Evolutionary conservation across 805 yeast species (phyloP), one percentile per base, ranked within the genome.

Genomic region (Lipomyces japonicus): DNA sequence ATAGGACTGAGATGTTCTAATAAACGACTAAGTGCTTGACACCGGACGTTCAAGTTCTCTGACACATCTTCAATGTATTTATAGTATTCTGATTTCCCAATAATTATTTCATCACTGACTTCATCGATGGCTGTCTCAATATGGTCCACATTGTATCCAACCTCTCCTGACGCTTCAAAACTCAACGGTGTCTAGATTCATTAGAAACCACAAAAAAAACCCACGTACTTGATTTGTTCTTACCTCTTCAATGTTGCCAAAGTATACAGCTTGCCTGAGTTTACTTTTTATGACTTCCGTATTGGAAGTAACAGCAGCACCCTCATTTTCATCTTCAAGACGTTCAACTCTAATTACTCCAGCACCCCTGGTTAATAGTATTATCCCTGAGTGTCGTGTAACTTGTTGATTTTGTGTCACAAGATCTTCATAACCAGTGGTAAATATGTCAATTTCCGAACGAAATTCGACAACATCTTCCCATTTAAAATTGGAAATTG

Each of bases 251-350:
- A 68, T 58, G 7, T 64, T 67, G 1, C 79, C 75, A 55, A 79
- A 85, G 60, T 82, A 84, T 1, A 90, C 78, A 0, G 90, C 95
- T 66, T 90, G 97, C 58, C 84, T 93, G 21, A 91, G 78, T 59
- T 82, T 90, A 0, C 87, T 77, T 62, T 82, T 82, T 30, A 86
- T 71, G 41, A 81, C 73, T 2, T 72, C 57, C 3, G 41, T 32
- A 39, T 31, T 34, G 6, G 62, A 59, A 3, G 25, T 37, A 6
- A 44, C 50, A 28, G 38, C 41, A 7, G 34, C 43, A 6, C 35
- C 45, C 2, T 59, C 57, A 10, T 31, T 28, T 19, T 44, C 51
- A 19, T 55, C 53, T 28, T 51, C 54, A 44, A 71, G 71, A 28
- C 80, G 63, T 49, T 82, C 86, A 21, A 87, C 66, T 51, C 80